These are phyloP conservation scores for Tetrapisispora iriomotensis DNA, from an alignment of 805 yeast species.

Conservation along the genomic window DNA sequence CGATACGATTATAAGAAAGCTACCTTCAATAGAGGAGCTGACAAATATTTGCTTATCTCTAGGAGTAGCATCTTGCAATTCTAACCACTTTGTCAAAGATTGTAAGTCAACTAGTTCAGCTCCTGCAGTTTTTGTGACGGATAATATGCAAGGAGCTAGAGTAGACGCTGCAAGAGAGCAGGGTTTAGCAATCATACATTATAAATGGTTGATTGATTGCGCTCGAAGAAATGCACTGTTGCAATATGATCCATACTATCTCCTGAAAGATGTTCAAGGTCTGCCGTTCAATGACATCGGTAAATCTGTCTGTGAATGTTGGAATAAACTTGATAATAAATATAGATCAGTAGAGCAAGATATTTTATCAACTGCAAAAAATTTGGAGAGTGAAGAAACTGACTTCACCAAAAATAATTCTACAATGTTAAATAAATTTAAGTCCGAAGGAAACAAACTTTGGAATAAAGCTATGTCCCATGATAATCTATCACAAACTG, in stretches of 20 bases:
- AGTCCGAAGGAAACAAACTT: slow-evolving; percentile 21
- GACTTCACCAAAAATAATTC: background rate
- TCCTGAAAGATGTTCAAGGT: slow-evolving; percentile 14
- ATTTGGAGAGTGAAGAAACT: background rate
- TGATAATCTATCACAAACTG: slow-evolving; percentile 2
- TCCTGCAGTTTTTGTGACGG: slow-evolving; percentile 20
- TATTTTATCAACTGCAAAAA: background rate
- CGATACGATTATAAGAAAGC: slow-evolving; percentile 3
- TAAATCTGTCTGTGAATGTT: slow-evolving; percentile 23
- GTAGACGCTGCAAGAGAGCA: slow-evolving; percentile 32
- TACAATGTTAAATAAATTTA: slow-evolving; percentile 15
- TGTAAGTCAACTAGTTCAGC: slow-evolving; percentile 5
- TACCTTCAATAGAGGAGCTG: slow-evolving; percentile 4
- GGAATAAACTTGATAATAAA: slow-evolving; percentile 10
- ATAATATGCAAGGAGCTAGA: slow-evolving; percentile 20
- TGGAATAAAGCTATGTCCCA: slow-evolving; percentile 23
- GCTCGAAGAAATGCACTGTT: slow-evolving; percentile 33
- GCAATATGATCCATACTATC: slow-evolving; percentile 29
- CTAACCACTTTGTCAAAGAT: slow-evolving; percentile 12
- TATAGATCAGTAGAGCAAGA: background rate
- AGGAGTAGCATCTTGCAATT: slow-evolving; percentile 12
- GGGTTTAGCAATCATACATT: slow-evolving; percentile 34
- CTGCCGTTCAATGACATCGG: slow-evolving; percentile 26
- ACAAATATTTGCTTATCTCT: slow-evolving; percentile 9
- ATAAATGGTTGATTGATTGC: slow-evolving; percentile 37